These are phyloP conservation scores for Hydrangea macrophylla DNA, from an alignment of 148 eudicot genomes.

Conservation along the genomic window DNA sequence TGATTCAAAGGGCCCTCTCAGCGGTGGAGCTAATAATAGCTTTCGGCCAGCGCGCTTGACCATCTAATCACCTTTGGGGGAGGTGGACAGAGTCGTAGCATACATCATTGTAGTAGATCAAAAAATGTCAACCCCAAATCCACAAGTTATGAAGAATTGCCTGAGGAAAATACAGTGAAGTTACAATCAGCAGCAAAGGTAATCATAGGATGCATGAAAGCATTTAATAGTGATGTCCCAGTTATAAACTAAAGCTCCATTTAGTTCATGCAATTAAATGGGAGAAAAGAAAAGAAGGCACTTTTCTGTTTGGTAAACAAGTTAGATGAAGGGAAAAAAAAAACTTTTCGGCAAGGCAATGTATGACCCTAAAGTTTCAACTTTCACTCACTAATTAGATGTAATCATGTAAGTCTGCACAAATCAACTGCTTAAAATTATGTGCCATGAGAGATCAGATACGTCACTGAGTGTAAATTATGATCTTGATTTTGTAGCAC, in stretches of 20 bases:
- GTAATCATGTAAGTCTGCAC: no score
- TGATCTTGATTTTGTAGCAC: no score
- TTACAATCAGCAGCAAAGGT: neutral
- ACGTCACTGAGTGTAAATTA: no score
- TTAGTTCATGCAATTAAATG: no score
- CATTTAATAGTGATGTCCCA: neutral
- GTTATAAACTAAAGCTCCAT: neutral
- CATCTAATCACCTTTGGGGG: conserved; percentile 22
- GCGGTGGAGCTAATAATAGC: conserved; percentile 52
- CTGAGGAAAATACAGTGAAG: conserved; percentile 27
- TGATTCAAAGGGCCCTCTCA: conserved; percentile 15
- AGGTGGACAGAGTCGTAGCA: conserved; percentile 25
- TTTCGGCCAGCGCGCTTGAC: conserved; percentile 47
- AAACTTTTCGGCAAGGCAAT: no score
- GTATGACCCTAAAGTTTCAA: no score
- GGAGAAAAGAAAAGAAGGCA: no score
- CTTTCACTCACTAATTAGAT: no score
- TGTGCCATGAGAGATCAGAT: no score
- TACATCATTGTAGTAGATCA: conserved; percentile 89
- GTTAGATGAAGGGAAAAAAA: no score
- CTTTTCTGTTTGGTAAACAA: no score
- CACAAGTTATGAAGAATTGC: conserved; percentile 66
- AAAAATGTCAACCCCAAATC: conserved; percentile 74
- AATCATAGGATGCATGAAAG: neutral
- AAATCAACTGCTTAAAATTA: no score